A percentile compares a stretch with the other conserved stretches of the same genome.
Evolutionary conservation across 306 rosid species (phyloP).

Genomic region (Hippophae rhamnoides): DNA sequence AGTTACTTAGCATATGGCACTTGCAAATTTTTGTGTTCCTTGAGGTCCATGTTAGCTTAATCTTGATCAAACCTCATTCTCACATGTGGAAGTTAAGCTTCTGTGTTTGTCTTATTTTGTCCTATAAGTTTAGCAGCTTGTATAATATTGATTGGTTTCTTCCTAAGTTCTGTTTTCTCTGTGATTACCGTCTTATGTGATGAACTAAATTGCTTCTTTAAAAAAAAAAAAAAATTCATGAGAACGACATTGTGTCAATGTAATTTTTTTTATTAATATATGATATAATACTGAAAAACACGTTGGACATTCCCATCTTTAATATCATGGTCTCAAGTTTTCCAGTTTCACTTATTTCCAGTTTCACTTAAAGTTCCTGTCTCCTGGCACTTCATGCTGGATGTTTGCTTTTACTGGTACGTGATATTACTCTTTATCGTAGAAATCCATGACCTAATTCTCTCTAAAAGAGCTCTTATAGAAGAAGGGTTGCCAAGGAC

Average conservation of each 20-base stretch:
- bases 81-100: not conserved
- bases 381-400: conserved; percentile 10
- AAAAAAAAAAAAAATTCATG: too few species aligned
- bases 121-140: not conserved
- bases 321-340: conserved; percentile 3
- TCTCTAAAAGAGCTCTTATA: too few species aligned
- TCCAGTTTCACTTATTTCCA: not conserved
- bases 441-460: too few species aligned
- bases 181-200: too few species aligned
- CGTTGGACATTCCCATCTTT: not conserved
- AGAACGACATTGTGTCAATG: not conserved
- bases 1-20: not conserved
- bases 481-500: too few species aligned
- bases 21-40: not conserved
- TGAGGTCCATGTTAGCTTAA: not conserved
- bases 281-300: not conserved
- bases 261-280: too few species aligned
- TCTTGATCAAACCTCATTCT: not conserved
- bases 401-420: conserved; percentile 39
- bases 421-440: conserved; percentile 36
- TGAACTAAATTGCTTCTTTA: too few species aligned
- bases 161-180: too few species aligned
- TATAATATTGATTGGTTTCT: not conserved
- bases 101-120: not conserved
- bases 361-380: not conserved